Evolutionary conservation across 2,329 filamentous ascomycete genomes (phyloP).

Genomic region (Pseudopyricularia javanii): DNA sequence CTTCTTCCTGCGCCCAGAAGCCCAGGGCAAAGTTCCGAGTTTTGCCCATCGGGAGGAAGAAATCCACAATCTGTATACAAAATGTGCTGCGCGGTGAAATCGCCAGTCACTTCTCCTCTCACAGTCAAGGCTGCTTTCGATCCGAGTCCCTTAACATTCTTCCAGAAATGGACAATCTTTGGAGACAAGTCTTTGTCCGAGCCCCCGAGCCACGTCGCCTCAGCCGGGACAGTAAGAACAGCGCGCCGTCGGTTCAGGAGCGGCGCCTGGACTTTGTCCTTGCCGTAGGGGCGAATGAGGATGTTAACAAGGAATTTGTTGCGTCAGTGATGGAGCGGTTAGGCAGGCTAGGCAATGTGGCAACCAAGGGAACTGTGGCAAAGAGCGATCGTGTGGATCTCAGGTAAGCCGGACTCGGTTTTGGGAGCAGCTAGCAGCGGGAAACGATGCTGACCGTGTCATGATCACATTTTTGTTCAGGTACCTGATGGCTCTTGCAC

Average conservation of each 20-base stretch:
- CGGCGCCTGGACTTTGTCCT: constrained; percentile 44
- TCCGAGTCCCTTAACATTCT: constrained; percentile 35
- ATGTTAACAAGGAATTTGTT: constrained; percentile 37
- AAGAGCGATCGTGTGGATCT: constrained; percentile 47
- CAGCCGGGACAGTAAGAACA: constrained; percentile 9
- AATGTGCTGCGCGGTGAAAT: constrained; percentile 44
- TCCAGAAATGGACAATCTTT: constrained; percentile 35
- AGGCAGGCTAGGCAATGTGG: constrained; percentile 40
- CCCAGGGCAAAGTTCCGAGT: constrained; percentile 29
- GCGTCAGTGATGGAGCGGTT: constrained; percentile 35
- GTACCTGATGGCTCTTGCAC: constrained; percentile 47
- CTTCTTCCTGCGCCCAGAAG: constrained; percentile 14
- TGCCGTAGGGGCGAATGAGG: constrained; percentile 44
- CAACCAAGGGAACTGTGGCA: constrained; percentile 26
- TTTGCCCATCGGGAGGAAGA: constrained; percentile 24
- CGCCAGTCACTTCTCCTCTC: constrained; percentile 34
- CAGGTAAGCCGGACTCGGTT: constrained; percentile 24
- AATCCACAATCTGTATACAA: constrained; percentile 41
- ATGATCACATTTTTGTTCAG: constrained; percentile 17
- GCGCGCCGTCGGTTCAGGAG: neutral
- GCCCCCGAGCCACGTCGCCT: constrained; percentile 12
- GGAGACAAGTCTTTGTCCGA: constrained; percentile 38
- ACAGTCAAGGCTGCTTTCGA: constrained; percentile 31
- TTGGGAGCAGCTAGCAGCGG: neutral
- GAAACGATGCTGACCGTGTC: neutral